phyloP scores from a whole-genome alignment of 2,329 filamentous ascomycete species.

The Lachnellula arida region DNA sequence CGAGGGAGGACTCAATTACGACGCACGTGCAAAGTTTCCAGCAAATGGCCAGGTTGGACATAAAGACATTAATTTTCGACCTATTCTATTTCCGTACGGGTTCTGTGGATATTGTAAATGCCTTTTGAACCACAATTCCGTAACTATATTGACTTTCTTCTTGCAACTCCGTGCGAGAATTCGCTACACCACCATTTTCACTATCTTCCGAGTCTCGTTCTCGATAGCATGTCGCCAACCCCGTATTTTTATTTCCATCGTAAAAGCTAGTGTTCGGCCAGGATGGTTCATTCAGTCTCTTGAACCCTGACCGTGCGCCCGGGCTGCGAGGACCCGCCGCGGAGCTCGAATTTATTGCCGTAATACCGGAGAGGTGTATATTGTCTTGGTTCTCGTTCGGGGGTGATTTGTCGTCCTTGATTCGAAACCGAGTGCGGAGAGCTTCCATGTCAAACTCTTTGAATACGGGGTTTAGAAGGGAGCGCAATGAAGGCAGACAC shows the following conservation, averaged over 20 bases:
- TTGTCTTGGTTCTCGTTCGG: no score
- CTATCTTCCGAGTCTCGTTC: background rate
- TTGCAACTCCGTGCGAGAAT: background rate
- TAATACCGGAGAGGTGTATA: no score
- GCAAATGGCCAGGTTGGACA: no score
- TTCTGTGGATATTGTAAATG: background rate
- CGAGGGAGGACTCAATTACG: no score
- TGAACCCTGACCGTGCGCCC: background rate
- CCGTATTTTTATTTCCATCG: background rate
- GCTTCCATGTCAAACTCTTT: background rate
- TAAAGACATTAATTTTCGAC: background rate
- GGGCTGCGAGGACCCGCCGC: background rate
- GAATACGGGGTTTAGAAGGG: constrained; percentile 14
- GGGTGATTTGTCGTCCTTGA: no score
- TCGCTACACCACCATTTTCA: background rate
- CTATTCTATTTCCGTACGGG: background rate
- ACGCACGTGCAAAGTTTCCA: no score
- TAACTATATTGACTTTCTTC: background rate
- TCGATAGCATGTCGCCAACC: background rate
- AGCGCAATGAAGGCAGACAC: constrained; percentile 20
- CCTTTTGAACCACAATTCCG: constrained; percentile 4
- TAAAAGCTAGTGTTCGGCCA: background rate
- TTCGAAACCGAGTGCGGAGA: no score
- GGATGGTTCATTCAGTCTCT: background rate
- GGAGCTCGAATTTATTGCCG: no score